Percentiles rank a stretch among this genome's conserved stretches.
phyloP scores from a whole-genome alignment of 306 rosid species.

The Trichosanthes cucumerina region DNA sequence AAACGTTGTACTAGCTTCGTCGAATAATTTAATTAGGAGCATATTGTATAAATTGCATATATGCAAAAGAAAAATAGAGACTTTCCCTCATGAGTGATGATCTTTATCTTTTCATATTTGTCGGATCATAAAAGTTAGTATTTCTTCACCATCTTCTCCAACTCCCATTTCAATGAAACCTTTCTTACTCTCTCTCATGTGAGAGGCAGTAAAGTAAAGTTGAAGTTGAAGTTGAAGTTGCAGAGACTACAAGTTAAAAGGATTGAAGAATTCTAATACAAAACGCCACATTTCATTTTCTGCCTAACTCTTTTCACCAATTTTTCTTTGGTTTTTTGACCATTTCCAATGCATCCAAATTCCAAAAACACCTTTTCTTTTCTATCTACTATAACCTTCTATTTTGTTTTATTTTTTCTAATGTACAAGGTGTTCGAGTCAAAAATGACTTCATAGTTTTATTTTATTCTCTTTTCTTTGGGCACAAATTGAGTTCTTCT shows the following conservation, averaged over 20 bases:
- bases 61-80: too few species aligned
- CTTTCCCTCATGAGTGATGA: not conserved
- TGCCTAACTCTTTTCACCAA: not conserved
- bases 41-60: too few species aligned
- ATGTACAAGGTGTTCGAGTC: not conserved
- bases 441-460: not conserved
- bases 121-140: slow-evolving; percentile 16
- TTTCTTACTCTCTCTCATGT: not conserved
- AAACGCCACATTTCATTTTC: not conserved
- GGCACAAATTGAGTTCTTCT: too few species aligned
- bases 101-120: slow-evolving; percentile 34
- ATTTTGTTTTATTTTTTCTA: not conserved
- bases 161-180: too few species aligned
- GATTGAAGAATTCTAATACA: not conserved
- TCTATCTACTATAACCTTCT: not conserved
- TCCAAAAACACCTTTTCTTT: not conserved
- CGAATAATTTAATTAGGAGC: too few species aligned
- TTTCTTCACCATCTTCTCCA: too few species aligned
- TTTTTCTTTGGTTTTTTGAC: not conserved
- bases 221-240: not conserved
- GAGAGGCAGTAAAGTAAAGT: not conserved
- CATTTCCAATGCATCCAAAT: not conserved
- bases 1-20: too few species aligned
- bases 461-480: too few species aligned
- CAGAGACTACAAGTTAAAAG: not conserved